Conservation (phyloP, 225 moss, liverwort and hornwort genomes). For the Bryum argenteum region DNA sequence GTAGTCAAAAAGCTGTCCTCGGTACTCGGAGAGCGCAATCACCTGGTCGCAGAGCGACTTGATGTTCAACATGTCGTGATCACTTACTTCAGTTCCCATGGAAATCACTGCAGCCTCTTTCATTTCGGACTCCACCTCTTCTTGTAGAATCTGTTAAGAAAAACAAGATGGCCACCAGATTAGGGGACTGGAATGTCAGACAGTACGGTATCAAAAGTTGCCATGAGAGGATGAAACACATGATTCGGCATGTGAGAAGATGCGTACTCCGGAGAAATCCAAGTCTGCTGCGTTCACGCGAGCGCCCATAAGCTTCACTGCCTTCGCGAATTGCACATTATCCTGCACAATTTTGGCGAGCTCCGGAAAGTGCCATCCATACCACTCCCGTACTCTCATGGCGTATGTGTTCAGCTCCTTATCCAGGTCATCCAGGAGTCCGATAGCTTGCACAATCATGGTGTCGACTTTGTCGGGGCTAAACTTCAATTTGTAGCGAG, state of each 20-base stretch:
- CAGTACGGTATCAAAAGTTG: too few relatives aligned
- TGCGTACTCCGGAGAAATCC: constrained; percentile 66
- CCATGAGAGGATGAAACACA: too few relatives aligned
- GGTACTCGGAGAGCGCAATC: constrained; percentile 70
- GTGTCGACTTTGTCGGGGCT: constrained; percentile 95
- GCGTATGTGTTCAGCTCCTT: constrained; percentile 95
- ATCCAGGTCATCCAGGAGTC: constrained; percentile 81
- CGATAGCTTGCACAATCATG: constrained; percentile 94
- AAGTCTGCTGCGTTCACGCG: constrained; percentile 66
- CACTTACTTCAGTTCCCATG: constrained; percentile 92
- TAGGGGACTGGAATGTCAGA: neutral
- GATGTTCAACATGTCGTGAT: constrained; percentile 87
- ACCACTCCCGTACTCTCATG: constrained; percentile 95
- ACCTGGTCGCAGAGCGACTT: constrained; percentile 85
- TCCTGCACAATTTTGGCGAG: constrained; percentile 79
- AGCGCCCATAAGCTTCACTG: constrained; percentile 77
- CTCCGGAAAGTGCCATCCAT: constrained; percentile 94
- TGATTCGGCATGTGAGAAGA: too few relatives aligned
- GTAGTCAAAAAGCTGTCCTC: constrained; percentile 80
- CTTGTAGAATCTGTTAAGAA: constrained; percentile 50
- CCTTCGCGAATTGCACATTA: constrained; percentile 75
- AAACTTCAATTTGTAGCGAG: constrained; percentile 87
- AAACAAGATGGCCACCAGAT: neutral
- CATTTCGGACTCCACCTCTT: constrained; percentile 82
- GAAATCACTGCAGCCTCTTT: constrained; percentile 85